phyloP scores from a whole-genome alignment of 2,329 filamentous ascomycete genomes.

The Chaetothyriales sp. region DNA sequence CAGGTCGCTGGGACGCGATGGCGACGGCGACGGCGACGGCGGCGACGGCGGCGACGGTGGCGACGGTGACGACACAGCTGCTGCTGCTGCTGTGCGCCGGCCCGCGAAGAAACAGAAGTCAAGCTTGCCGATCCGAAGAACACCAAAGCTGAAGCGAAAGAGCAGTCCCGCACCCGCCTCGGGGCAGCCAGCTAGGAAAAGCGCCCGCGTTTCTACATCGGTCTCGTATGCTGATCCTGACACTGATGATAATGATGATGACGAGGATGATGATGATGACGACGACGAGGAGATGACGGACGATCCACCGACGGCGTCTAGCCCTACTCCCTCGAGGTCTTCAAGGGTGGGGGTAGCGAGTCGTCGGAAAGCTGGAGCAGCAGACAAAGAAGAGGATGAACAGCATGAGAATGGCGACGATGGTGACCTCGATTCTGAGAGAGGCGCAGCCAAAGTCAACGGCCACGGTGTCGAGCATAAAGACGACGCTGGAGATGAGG shows the following conservation, averaged over 20 bases:
- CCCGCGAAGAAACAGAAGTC: constrained; percentile 10
- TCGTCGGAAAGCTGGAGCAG: no score
- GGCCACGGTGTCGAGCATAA: neutral
- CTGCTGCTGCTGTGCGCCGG: neutral
- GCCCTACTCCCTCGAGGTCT: neutral
- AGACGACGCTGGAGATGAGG: constrained; percentile 1
- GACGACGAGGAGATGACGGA: constrained; percentile 15
- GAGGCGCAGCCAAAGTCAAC: neutral
- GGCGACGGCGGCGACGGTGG: constrained; percentile 15
- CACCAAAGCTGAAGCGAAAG: constrained; percentile 25
- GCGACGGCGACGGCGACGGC: constrained; percentile 19
- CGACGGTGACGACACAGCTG: constrained; percentile 8
- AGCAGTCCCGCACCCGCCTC: constrained; percentile 22
- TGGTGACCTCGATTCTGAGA: neutral
- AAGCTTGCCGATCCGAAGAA: constrained; percentile 14
- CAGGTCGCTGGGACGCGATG: constrained; percentile 14
- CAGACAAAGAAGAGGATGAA: neutral
- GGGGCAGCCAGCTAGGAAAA: constrained; percentile 26
- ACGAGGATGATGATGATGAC: constrained; percentile 20
- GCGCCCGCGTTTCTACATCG: constrained; percentile 24
- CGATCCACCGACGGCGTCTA: neutral
- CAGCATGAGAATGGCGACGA: constrained; percentile 8
- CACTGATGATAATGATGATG: constrained; percentile 31
- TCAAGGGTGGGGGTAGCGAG: neutral
- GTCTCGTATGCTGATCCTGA: constrained; percentile 31